Base-by-base conservation (phyloP, 1,139 yeast genomes). In the Pneumocystis carinii region DNA sequence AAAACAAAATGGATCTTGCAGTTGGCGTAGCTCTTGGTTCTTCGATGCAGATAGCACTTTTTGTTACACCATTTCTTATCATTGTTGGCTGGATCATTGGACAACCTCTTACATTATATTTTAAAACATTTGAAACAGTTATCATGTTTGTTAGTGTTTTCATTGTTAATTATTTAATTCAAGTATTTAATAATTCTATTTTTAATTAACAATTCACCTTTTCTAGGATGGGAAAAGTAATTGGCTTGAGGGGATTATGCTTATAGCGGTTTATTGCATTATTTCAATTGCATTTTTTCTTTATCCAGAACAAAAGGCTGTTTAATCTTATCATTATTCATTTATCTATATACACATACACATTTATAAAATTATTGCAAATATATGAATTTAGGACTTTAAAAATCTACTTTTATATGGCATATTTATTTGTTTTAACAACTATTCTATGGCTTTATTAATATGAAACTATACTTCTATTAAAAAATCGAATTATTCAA, bases 1-100 rank as follows among this genome's bases (percentile, higher is more conserved):
- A 90, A 75, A 89, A 92, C 75, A 92, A 94, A 76, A 92, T 94
- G 97, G 97, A 92, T 73, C 81, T 92, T 68, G 97, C 98, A 12
- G 83, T 94, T 69, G 96, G 97, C 64, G 97, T 92, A 61, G 97
- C 98, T 10, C 85, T 92, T 67, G 98, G 98, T n/a, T 87, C 95
- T 3, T 89, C 97, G 3, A 81, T 92, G 74, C 98, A 92, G 75
- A 90, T 92, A 71, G 95, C 98, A 3, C 77, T 92, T 62, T 90
- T 92, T 75, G 89, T 92, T 62, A 90, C 97, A 19, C 98, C 98
- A 57, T 87, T 90, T 75, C 81, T 92, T 83, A 98, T 92, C 19
- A 79, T 94, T 60, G 78, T 88, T 57, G 98, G 98, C 15, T 92
- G 98, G 98, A 72, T 77, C 65, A 81, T 89, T 68, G 90, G 86